Conservation (phyloP, 495 filamentous ascomycete genomes). For the Cercophora samala region DNA sequence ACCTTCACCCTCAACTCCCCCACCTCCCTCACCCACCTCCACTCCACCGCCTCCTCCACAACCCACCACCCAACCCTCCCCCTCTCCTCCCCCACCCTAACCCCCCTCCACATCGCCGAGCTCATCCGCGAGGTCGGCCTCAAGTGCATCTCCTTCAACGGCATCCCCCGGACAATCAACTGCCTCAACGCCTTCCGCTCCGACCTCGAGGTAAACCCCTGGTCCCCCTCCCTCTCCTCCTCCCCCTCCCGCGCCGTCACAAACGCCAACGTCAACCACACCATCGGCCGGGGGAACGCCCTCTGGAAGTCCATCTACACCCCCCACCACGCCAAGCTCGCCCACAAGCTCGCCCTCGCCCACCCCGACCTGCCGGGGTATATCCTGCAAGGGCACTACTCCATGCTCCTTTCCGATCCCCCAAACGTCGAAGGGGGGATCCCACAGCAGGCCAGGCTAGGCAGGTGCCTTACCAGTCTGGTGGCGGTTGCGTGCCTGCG, state of each 20-base stretch:
- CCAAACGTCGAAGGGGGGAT: slow-evolving; percentile 41
- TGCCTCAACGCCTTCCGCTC: slow-evolving; percentile 63
- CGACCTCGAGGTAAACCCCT: slow-evolving; percentile 50
- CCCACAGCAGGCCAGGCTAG: slow-evolving; percentile 28
- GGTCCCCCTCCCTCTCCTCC: slow-evolving; percentile 41
- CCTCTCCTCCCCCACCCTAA: slow-evolving; percentile 16
- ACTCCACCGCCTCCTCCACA: slow-evolving; percentile 38
- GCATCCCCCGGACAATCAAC: slow-evolving; percentile 79
- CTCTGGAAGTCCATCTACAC: slow-evolving; percentile 73
- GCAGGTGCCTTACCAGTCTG: slow-evolving; percentile 60
- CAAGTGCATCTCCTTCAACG: slow-evolving; percentile 83
- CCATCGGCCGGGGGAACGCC: slow-evolving; percentile 52
- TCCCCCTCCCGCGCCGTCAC: slow-evolving; percentile 49
- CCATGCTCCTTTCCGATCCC: slow-evolving; percentile 65
- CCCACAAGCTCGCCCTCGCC: slow-evolving; percentile 59
- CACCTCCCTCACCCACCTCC: slow-evolving; percentile 36
- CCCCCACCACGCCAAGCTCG: slow-evolving; percentile 66
- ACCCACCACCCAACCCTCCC: slow-evolving; percentile 50
- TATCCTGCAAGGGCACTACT: slow-evolving; percentile 68
- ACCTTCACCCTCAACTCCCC: slow-evolving; percentile 41
- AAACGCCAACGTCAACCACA: slow-evolving; percentile 47
- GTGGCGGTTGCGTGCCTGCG: slow-evolving; percentile 67
- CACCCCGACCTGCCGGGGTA: slow-evolving; percentile 78
- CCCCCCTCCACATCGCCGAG: slow-evolving; percentile 59
- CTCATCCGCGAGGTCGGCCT: slow-evolving; percentile 75